Base-by-base conservation (phyloP, 805 yeast species). In the Priceomyces medius region DNA sequence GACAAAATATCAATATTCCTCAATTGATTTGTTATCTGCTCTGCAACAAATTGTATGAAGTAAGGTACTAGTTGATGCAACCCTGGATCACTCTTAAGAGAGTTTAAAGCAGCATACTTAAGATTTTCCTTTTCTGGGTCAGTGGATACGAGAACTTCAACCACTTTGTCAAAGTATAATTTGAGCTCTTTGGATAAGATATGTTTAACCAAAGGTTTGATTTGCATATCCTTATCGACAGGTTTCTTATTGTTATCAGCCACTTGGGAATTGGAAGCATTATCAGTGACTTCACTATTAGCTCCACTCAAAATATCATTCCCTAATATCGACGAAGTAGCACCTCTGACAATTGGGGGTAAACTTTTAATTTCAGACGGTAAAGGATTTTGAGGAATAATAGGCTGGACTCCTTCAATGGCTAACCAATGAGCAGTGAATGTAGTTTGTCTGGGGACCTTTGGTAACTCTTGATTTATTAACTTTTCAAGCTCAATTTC, bases 351-450 rank as follows among this genome's bases (percentile, higher is more conserved):
- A 20, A 80, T 72, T 3, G 96, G 88, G 14, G 95, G 86, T 42
- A 88, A 66, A 24, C 80, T 77, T 58, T 82, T 81, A 47, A 91
- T 83, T 51, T 90, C 97, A 38, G 80, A 74, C 16, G 82, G 77
- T 37, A 83, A 76, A 18, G 99, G 99, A 66, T 93, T 93, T 64
- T 95, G 99, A 2, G 97, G 95, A 41, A 93, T 91, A 23, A 93
- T 83, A 1, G 99, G 99, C 59, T 93, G 99, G 7, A 93, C 96
- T 43, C 99, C 99, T 64, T 93, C 99, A 40, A 93, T 87, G 0
- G 99, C 98, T 23, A 95, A 73, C 98, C 99, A 91, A 60, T 86
- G 95, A 4, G 97, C 95, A 0, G 98, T 89, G 61, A 87, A 90
- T 0, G 96, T 83, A 2, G 95, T 83, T 45, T 84, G 82, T 44